Base-by-base conservation (phyloP, 1,284 basidiomycete genomes). In the Cutaneotrichosporon daszewskae region DNA sequence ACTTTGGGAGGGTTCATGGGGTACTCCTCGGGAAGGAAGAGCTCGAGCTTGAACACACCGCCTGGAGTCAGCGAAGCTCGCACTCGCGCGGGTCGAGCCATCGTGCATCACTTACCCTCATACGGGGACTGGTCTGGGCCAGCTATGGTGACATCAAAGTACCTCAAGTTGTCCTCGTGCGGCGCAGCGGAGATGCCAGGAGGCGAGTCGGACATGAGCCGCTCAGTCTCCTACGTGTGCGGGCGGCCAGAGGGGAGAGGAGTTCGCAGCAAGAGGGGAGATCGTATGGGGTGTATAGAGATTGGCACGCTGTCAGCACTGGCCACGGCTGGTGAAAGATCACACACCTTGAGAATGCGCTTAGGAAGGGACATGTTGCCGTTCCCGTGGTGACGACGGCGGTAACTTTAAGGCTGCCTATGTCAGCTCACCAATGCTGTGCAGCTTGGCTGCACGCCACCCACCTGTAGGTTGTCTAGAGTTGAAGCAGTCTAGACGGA, bases 1-100 rank as follows among this genome's bases (percentile, higher is more conserved):
- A 99, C 95, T 74, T 97, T 98, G 24, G 95, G 95, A 0, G 95
- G 92, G 40, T 86, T 87, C 94, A 99, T 97, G 2, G 94, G 94
- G 72, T 99, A 99, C 68, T 97, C 94, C 71, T 97, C 94, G 2
- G 95, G 92, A 33, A 99, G 76, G 75, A 97, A 99, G 35, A 99
- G 77, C 73, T 99, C 95, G 26, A 97, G 79, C 62, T 84, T 87
- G 77, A 99, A 99, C 14, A 85, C 75, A 20, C 95, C 95, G 60
- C 83, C 92, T 95, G 49, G 19, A 14, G 13, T 39, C 20, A 39
- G 28, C 37, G 23, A 6, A 11, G 13, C 25, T 26, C 18, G n/a
- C 24, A 26, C 22, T 24, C 3, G 33, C 13, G 12, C 29, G 17
- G n/a, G 18, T 14, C 12, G 9, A 33, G 11, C 13, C 10, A 17